Evolutionary conservation across 257 asterid species (phyloP).

Genomic region (Apocynum venetum): DNA sequence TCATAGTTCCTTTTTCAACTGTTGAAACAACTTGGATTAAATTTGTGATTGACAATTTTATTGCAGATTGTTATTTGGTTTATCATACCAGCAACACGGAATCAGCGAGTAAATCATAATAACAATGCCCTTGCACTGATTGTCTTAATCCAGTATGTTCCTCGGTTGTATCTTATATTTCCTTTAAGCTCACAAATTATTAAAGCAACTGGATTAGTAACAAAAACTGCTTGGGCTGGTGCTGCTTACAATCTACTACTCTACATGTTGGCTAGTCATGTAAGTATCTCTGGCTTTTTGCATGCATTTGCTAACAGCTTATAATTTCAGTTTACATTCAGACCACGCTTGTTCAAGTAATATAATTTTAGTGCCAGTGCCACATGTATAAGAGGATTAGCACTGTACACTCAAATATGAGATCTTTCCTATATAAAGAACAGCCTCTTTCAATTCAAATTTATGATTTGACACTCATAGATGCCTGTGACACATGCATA

Average conservation of each 20-base stretch:
- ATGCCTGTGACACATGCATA: not conserved
- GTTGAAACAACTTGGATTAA: not conserved
- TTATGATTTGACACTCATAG: not conserved
- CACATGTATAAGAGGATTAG: not conserved
- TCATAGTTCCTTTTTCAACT: not conserved
- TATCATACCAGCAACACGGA: constrained; percentile 83
- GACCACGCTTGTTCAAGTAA: not conserved
- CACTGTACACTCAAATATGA: not conserved
- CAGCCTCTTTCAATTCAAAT: not conserved
- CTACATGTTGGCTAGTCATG: constrained; percentile 97
- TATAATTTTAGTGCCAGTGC: not conserved
- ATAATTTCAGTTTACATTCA: constrained; percentile 1
- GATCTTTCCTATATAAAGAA: not conserved
- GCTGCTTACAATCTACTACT: constrained; percentile 91
- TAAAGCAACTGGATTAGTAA: constrained; percentile 96
- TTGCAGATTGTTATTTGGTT: constrained; percentile 85
- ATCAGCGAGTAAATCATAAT: constrained; percentile 50
- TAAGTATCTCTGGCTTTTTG: constrained; percentile 38
- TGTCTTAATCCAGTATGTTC: constrained; percentile 81
- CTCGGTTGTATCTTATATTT: constrained; percentile 91
- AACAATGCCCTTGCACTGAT: constrained; percentile 95
- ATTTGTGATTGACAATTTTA: constrained; percentile 7
- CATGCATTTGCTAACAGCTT: constrained; percentile 3
- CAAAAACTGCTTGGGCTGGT: constrained; percentile 99
- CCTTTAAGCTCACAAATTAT: constrained; percentile 90